Conservation (phyloP, 768 basidiomycete species). For the Tephrocybe rancida region DNA sequence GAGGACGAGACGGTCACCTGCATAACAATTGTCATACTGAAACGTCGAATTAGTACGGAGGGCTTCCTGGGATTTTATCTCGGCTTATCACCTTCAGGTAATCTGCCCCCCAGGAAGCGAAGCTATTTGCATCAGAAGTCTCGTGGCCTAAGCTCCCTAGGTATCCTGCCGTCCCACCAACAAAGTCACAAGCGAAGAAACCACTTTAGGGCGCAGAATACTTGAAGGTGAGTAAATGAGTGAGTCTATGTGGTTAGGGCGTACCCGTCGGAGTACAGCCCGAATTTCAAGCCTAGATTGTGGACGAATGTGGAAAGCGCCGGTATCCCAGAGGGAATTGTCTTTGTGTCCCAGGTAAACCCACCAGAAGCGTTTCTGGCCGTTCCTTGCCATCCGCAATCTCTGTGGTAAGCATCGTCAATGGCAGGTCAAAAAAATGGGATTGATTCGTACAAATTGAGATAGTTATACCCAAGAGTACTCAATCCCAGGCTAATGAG, state of each 20-base stretch:
- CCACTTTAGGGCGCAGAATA: conserved; percentile 25
- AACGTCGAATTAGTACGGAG: neutral
- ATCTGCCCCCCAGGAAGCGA: conserved; percentile 52
- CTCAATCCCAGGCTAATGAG: conserved; percentile 38
- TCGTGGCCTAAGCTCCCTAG: conserved; percentile 50
- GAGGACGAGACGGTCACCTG: conserved; percentile 26
- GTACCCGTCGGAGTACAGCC: conserved; percentile 56
- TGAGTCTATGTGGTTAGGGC: conserved; percentile 1
- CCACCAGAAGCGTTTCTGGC: conserved; percentile 38
- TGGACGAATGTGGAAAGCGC: conserved; percentile 40
- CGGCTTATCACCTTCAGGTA: conserved; percentile 36
- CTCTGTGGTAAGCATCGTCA: conserved; percentile 25
- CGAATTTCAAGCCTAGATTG: conserved; percentile 58
- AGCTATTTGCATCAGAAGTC: conserved; percentile 46
- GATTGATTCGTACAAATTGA: conserved; percentile 39
- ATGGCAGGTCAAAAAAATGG: neutral
- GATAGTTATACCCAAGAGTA: conserved; percentile 40
- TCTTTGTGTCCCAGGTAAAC: conserved; percentile 46
- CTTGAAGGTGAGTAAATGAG: neutral
- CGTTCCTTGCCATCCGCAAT: conserved; percentile 54
- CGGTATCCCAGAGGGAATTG: conserved; percentile 39
- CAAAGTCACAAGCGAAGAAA: conserved; percentile 45
- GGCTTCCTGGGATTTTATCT: neutral
- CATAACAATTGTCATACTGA: conserved; percentile 53
- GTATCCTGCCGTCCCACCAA: conserved; percentile 45